Conservation (phyloP, 441 rosid species). For the Macaranga tanarius region DNA sequence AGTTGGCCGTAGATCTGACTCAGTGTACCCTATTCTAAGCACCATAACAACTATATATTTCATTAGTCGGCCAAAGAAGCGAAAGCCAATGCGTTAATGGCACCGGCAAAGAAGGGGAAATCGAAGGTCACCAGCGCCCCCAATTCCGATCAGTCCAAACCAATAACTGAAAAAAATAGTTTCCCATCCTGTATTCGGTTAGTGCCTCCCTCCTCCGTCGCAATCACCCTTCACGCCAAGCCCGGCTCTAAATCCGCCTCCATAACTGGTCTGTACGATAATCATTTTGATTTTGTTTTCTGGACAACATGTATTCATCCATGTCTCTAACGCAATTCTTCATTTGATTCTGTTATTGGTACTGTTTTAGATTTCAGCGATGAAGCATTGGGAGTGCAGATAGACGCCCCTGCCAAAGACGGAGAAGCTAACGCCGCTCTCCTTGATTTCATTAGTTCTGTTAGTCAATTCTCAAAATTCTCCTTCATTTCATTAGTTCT, state of each 20-base stretch:
- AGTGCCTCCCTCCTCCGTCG: constrained; percentile 68
- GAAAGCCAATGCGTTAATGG: constrained; percentile 32
- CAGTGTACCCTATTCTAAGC: too few relatives aligned
- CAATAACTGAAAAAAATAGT: constrained; percentile 4
- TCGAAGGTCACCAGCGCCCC: constrained; percentile 32
- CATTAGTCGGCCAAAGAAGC: too few relatives aligned
- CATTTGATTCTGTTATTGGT: background rate
- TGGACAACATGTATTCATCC: too few relatives aligned
- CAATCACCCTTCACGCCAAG: constrained; percentile 89
- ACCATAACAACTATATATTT: too few relatives aligned
- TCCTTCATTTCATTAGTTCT: constrained; percentile 60
- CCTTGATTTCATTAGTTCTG: constrained; percentile 82
- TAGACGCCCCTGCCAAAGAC: constrained; percentile 87
- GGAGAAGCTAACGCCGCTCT: constrained; percentile 94
- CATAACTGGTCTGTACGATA: constrained; percentile 54
- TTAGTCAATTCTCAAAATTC: constrained; percentile 39
- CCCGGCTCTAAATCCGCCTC: constrained; percentile 89
- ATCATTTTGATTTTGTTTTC: too few relatives aligned
- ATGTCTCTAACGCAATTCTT: background rate
- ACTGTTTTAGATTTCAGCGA: constrained; percentile 58
- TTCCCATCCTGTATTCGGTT: constrained; percentile 62
- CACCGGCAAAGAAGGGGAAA: constrained; percentile 69
- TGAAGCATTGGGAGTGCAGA: constrained; percentile 83
- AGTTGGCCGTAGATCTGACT: too few relatives aligned
- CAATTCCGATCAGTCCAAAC: constrained; percentile 25